Percentiles rank a stretch among this genome's conserved stretches.
Evolutionary conservation across 2,329 filamentous ascomycete genomes (phyloP).

Genomic region (Phialemoniopsis sp.): DNA sequence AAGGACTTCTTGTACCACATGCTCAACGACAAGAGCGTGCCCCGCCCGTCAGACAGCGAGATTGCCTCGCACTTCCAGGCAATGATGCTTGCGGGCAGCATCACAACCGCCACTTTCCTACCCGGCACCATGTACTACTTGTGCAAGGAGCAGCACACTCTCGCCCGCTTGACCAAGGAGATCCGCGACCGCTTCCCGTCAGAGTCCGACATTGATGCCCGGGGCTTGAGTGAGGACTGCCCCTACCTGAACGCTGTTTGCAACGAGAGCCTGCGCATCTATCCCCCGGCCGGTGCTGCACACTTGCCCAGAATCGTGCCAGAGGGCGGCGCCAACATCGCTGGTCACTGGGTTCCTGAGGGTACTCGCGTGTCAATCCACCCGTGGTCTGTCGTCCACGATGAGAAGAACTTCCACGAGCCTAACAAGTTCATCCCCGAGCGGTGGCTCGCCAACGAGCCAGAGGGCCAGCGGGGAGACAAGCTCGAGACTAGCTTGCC

Average conservation of each 20-base stretch:
- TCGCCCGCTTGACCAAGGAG: slow-evolving; percentile 7
- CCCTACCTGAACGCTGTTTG: slow-evolving; percentile 22
- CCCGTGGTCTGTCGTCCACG: slow-evolving; percentile 23
- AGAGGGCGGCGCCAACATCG: slow-evolving; percentile 14
- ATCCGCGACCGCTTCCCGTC: slow-evolving; percentile 9
- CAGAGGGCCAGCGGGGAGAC: no score
- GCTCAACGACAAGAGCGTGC: no score
- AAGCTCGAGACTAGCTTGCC: slow-evolving; percentile 18
- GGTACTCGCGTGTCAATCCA: slow-evolving; percentile 26
- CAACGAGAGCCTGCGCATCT: slow-evolving; percentile 20
- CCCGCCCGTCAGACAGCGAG: no score
- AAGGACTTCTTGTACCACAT: no score
- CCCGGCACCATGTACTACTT: no score
- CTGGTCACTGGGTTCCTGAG: slow-evolving; percentile 19
- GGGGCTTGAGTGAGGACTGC: slow-evolving; percentile 12
- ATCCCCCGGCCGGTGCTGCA: slow-evolving; percentile 10
- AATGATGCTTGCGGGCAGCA: no score
- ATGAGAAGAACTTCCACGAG: slow-evolving; percentile 20
- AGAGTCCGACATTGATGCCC: slow-evolving; percentile 12
- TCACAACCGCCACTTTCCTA: no score
- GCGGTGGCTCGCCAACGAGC: slow-evolving; percentile 23
- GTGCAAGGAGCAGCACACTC: no score
- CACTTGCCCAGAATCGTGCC: slow-evolving; percentile 13
- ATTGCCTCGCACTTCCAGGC: no score
- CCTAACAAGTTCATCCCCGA: slow-evolving; percentile 26